phyloP scores from a whole-genome alignment of 176 grass and related monocot species.

The Hsuehochloa calcarea region DNA sequence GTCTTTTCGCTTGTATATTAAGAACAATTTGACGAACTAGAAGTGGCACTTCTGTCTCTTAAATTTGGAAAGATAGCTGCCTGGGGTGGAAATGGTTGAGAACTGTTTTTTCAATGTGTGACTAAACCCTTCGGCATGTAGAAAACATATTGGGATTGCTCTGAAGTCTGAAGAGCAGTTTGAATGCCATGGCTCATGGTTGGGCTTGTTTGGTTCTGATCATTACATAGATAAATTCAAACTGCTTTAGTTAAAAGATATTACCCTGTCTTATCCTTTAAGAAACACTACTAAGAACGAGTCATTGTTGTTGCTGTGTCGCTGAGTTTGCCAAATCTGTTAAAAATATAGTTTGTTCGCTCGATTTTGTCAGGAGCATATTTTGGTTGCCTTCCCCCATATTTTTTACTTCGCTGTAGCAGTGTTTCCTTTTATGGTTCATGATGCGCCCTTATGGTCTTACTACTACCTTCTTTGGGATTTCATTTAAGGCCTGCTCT shows the following conservation, averaged over 20 bases:
- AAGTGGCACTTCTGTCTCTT: not conserved
- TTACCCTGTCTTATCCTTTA: not conserved
- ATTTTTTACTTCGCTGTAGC: not conserved
- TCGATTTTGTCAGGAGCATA: not conserved
- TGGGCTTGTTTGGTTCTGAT: not conserved
- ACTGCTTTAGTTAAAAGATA: not conserved
- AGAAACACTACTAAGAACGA: not conserved
- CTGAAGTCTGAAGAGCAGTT: not conserved
- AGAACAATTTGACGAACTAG: not conserved
- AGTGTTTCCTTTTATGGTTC: conserved; percentile 2
- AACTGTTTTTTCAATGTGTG: not conserved
- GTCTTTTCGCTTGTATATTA: not conserved
- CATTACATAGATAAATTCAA: not conserved
- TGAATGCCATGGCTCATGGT: not conserved
- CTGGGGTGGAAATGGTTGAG: not conserved
- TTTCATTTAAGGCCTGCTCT: not conserved
- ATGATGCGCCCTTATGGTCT: not conserved
- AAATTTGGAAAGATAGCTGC: not conserved
- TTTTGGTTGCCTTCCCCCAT: not conserved
- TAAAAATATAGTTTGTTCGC: not conserved
- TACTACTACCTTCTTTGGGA: not conserved
- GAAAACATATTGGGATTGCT: not conserved
- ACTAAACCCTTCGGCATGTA: not conserved
- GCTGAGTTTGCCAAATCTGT: not conserved
- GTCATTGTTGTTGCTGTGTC: not conserved